Evolutionary conservation across 371 early-diverging fungal species (phyloP).

Genomic region (Actinomucor elegans): DNA sequence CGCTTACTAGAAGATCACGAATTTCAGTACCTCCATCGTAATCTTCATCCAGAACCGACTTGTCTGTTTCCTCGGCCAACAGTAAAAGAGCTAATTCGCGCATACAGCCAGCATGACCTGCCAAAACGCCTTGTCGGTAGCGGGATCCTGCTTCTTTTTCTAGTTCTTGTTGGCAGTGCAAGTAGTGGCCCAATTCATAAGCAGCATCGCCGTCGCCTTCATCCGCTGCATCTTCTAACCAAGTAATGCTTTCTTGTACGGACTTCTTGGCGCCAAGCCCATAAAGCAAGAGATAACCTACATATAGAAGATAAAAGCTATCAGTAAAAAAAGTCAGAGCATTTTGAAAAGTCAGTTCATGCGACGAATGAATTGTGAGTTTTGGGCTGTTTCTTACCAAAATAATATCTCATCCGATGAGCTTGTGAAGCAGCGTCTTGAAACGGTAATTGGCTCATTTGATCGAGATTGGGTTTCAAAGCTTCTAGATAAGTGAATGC

Average conservation of each 20-base stretch:
- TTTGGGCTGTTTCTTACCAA: conserved; percentile 29
- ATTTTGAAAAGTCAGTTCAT: too few species aligned
- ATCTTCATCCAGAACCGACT: background rate
- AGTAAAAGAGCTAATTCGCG: conserved; percentile 19
- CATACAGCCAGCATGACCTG: conserved; percentile 19
- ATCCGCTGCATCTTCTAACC: conserved; percentile 17
- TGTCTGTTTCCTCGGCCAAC: conserved; percentile 5
- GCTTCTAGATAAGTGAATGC: conserved; percentile 10
- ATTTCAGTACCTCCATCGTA: conserved; percentile 1
- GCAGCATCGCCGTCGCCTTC: conserved; percentile 23
- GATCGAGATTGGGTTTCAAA: conserved; percentile 6
- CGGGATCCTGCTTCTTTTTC: conserved; percentile 7
- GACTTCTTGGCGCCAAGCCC: background rate
- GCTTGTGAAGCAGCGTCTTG: conserved; percentile 31
- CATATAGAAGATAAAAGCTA: too few species aligned
- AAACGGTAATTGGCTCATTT: conserved; percentile 23
- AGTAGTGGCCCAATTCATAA: conserved; percentile 18
- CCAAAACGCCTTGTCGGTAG: conserved; percentile 11
- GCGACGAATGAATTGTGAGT: too few species aligned
- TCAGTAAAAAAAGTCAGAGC: too few species aligned
- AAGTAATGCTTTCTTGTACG: conserved; percentile 2
- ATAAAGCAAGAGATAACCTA: conserved; percentile 19
- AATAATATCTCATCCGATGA: conserved; percentile 31
- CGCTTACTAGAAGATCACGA: conserved; percentile 1
- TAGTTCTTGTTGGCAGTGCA: background rate